These are phyloP conservation scores for Fraxinus platypoda DNA, from an alignment of 305 asterid species.

Conservation along the genomic window DNA sequence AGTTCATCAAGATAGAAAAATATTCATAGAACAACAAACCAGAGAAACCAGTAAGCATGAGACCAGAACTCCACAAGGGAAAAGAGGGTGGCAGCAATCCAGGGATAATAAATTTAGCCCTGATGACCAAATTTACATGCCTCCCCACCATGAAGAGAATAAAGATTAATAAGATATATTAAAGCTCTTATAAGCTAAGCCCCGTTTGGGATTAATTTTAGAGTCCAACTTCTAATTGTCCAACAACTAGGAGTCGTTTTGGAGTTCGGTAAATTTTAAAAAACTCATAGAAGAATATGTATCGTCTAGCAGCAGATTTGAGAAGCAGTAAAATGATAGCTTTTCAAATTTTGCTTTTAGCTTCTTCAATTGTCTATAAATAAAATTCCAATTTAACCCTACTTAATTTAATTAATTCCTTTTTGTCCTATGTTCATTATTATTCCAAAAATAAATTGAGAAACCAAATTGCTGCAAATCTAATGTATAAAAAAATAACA, in stretches of 20 bases:
- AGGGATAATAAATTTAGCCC: not conserved
- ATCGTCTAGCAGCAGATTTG: not conserved
- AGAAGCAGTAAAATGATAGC: not conserved
- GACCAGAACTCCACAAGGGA: not conserved
- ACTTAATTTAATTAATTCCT: not conserved
- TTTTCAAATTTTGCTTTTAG: not conserved
- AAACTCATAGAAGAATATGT: not conserved
- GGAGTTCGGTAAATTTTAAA: not conserved
- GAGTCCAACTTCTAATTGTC: not conserved
- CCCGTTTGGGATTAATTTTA: not conserved
- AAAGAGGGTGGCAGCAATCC: not conserved
- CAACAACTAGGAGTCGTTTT: not conserved
- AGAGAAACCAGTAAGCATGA: not conserved
- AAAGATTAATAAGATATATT: not conserved
- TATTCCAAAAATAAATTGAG: not conserved
- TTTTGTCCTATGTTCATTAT: not conserved
- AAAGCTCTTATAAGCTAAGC: not conserved
- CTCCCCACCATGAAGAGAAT: not conserved
- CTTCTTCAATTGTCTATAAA: not conserved
- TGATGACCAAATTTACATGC: not conserved
- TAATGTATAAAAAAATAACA: not conserved
- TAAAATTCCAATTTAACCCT: not conserved
- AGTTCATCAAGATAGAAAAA: slow-evolving; percentile 4
- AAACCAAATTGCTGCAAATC: not conserved
- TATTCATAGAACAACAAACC: not conserved